Percentiles rank a stretch among this genome's conserved stretches.
Conservation (phyloP, 495 filamentous ascomycete genomes). For the Hypoxylon fragiforme region DNA sequence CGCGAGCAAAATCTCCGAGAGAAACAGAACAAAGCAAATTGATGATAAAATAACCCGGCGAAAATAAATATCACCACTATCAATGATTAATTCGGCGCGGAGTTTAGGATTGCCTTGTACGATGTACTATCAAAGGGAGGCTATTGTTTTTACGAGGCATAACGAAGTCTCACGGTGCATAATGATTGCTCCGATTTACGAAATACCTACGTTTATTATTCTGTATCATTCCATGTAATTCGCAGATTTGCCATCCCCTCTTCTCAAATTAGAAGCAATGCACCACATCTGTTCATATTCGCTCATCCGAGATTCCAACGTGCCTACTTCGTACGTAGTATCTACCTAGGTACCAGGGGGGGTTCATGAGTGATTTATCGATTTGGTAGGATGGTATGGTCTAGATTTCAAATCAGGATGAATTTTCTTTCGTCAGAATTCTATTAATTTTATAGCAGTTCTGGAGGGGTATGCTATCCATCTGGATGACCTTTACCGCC, state of each 20-base stretch:
- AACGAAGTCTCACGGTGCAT: slow-evolving; percentile 21
- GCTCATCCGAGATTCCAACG: too few species aligned
- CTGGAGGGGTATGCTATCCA: too few species aligned
- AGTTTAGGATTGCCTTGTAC: slow-evolving; percentile 28
- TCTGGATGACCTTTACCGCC: too few species aligned
- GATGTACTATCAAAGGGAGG: slow-evolving; percentile 11
- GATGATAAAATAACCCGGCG: slow-evolving; percentile 15
- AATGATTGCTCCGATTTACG: slow-evolving; percentile 26
- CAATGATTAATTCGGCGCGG: slow-evolving; percentile 18
- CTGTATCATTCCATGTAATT: slow-evolving; percentile 20
- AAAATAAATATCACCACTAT: slow-evolving; percentile 9
- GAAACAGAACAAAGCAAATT: too few species aligned
- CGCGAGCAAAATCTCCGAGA: too few species aligned
- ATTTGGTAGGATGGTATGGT: too few species aligned
- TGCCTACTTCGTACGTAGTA: too few species aligned
- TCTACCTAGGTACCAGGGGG: too few species aligned
- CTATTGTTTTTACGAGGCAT: slow-evolving; percentile 1
- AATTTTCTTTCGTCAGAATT: too few species aligned
- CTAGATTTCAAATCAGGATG: too few species aligned
- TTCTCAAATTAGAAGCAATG: slow-evolving; percentile 11
- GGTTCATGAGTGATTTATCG: too few species aligned
- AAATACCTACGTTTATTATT: slow-evolving; percentile 6
- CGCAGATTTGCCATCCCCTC: slow-evolving; percentile 21
- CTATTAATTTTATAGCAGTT: too few species aligned
- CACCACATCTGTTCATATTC: not conserved